A percentile compares a stretch with the other conserved stretches of the same genome.
Evolutionary conservation across 2,329 filamentous ascomycete species (phyloP).

Genomic region (Phialophora macrospora): DNA sequence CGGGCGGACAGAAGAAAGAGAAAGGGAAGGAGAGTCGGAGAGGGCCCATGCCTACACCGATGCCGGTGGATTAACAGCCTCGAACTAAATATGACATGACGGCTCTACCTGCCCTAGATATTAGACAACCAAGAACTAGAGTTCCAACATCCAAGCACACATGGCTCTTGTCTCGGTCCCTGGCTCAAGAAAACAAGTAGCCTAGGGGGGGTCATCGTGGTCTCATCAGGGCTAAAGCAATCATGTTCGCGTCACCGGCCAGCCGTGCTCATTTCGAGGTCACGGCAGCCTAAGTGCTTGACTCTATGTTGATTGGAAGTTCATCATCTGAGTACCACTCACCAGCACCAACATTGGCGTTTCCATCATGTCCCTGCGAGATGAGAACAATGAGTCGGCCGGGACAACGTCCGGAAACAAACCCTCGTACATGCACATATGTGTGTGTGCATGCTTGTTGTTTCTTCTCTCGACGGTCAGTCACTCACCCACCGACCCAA

Average conservation of each 20-base stretch:
- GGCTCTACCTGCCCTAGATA: not conserved
- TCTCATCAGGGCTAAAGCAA: slow-evolving; percentile 56
- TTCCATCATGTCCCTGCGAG: not conserved
- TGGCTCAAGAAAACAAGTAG: not conserved
- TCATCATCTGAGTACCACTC: slow-evolving; percentile 77
- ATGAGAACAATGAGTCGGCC: too few relatives aligned
- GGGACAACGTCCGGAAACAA: too few relatives aligned
- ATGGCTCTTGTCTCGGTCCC: not conserved
- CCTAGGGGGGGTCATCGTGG: slow-evolving; percentile 46
- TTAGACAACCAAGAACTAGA: not conserved
- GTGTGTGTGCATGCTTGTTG: not conserved
- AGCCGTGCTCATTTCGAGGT: slow-evolving; percentile 46
- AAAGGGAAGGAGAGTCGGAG: slow-evolving; percentile 10
- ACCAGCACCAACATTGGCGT: slow-evolving; percentile 32
- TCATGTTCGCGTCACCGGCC: slow-evolving; percentile 55
- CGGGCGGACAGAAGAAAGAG: slow-evolving; percentile 69
- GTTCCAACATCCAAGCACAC: not conserved
- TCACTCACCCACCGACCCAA: slow-evolving; percentile 9
- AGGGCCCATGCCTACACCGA: slow-evolving; percentile 1
- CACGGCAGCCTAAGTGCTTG: slow-evolving; percentile 82
- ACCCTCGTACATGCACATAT: too few relatives aligned
- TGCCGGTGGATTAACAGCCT: not conserved
- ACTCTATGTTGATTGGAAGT: slow-evolving; percentile 84
- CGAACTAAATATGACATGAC: not conserved
- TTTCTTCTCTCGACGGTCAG: not conserved